Evolutionary conservation across 495 filamentous ascomycete species (phyloP).

Genomic region (Tuber brumale): DNA sequence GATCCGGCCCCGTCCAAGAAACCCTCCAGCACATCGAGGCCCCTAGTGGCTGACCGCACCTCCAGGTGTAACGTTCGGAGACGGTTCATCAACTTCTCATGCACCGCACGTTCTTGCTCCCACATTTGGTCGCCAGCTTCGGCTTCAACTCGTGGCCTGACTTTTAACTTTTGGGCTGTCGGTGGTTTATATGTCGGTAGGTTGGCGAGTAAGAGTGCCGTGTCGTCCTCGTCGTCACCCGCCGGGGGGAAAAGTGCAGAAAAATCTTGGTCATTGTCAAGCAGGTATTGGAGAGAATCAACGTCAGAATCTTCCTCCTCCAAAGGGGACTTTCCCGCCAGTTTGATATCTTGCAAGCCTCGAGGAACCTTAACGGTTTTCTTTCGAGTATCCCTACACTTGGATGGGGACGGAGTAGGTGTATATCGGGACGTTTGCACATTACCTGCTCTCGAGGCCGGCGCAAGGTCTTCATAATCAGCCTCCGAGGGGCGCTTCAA

Average conservation of each 20-base stretch:
- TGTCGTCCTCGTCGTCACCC: slow-evolving; percentile 26
- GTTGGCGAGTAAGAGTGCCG: slow-evolving; percentile 8
- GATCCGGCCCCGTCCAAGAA: slow-evolving; percentile 27
- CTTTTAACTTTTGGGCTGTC: background rate
- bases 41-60: slow-evolving; percentile 31
- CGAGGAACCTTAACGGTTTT: background rate
- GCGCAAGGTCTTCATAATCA: background rate
- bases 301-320: slow-evolving; percentile 32
- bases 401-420: background rate
- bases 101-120: slow-evolving; percentile 27
- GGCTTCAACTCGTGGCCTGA: slow-evolving; percentile 31
- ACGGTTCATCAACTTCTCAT: slow-evolving; percentile 39
- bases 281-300: slow-evolving; percentile 32
- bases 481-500: background rate
- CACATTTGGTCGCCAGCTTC: slow-evolving; percentile 22
- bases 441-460: background rate
- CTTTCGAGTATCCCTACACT: background rate
- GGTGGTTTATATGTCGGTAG: slow-evolving; percentile 19
- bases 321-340: background rate
- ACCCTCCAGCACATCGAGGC: slow-evolving; percentile 37
- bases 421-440: background rate
- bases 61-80: slow-evolving; percentile 39
- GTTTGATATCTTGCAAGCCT: background rate
- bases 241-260: slow-evolving; percentile 31
- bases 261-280: slow-evolving; percentile 35